Conservation (phyloP, 78 protist genomes). For the Mantamonas sphyraenae region DNA sequence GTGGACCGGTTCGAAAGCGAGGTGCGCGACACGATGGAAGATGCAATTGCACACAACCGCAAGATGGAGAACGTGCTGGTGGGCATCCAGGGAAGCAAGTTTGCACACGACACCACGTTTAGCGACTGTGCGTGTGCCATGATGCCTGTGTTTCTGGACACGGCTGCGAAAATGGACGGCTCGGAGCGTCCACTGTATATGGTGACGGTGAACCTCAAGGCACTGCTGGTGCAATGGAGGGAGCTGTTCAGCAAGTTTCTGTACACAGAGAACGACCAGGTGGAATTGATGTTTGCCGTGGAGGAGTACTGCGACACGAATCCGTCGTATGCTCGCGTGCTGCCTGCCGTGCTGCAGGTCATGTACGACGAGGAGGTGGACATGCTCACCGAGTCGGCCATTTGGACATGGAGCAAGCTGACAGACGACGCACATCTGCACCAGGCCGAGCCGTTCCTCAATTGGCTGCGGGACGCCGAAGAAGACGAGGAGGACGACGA, state of each 20-base stretch:
- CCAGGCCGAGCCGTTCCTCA: background rate
- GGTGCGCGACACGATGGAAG: background rate
- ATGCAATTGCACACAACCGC: background rate
- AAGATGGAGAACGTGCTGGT: background rate
- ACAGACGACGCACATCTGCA: background rate
- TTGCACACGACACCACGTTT: conserved; percentile 11
- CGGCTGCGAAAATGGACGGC: background rate
- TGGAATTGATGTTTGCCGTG: no score
- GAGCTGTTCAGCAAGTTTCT: background rate
- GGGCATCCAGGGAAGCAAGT: conserved; percentile 1
- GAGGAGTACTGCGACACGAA: no score
- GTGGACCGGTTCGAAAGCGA: background rate
- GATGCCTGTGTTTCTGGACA: background rate
- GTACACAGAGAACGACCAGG: no score
- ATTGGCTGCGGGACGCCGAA: background rate
- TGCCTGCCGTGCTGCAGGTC: background rate
- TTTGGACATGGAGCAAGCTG: no score
- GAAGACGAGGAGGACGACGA: background rate
- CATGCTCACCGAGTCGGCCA: background rate
- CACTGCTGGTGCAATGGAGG: background rate
- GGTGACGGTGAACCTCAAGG: no score
- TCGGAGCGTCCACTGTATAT: background rate
- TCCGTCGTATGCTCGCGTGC: no score
- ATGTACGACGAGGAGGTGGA: background rate
- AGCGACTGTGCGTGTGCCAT: background rate